Base-by-base conservation (phyloP, 306 rosid species). In the Pterocarpus macrocarpus region DNA sequence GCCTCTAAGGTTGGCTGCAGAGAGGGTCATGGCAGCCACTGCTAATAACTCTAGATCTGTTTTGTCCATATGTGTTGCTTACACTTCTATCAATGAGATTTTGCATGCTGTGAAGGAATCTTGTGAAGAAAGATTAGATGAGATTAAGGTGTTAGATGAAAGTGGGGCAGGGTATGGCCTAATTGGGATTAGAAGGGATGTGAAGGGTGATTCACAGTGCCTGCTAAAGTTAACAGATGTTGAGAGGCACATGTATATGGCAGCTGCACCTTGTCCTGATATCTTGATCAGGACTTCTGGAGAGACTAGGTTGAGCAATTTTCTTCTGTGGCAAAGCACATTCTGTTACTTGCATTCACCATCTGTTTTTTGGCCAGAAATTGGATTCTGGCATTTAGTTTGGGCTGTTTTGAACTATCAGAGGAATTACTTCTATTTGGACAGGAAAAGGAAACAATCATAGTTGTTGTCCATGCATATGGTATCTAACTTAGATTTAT, bases 301-400 rank as follows among this genome's bases (percentile, higher is more conserved):
- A 15, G 91, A 83, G 87, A 66, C 80, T 7, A 82, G 71, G 33
- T 16, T 38, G 69, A 88, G 91, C 82, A 88, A 88, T 81, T 88
- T 85, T 75, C 91, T 85, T 64, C 71, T 88, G 61, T 85, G 87
- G 91, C 91, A 88, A 81, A 85, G 77, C 66, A 68, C 80, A 50
- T 50, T 50, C 5, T 50, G 57, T 50, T 13, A 50, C 6, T 50
- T 50, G 57, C 13, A 50, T 50, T 50, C 57, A 50, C 57, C 22
- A 13, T 50, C 16, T 50, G 57, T 50, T 50, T n/a, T 14, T 2
- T 50, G 22, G 57, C 57, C 17, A 50, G 17, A 50, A 5, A 13
- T 50, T 14, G 57, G 57, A 14, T 50, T 50, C 16, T 50, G 57
- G 57, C 16, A 50, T 14, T 50, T 50, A 4, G 57, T 50, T 50